Evolutionary conservation across 345 rosid genomes (phyloP).

Genomic region (Garcia nutans): DNA sequence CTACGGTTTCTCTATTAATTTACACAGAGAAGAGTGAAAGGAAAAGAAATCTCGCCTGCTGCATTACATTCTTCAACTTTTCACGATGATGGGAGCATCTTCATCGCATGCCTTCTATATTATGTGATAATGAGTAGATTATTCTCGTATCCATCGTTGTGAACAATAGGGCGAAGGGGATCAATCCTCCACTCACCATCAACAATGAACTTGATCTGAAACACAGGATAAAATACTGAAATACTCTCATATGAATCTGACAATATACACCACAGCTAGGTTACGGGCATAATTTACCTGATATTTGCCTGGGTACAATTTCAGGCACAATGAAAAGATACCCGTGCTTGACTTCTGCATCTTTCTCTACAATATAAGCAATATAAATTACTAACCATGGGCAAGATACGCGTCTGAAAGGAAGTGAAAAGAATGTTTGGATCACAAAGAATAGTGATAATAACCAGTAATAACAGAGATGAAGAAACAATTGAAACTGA

Average conservation of each 20-base stretch:
- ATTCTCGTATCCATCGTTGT: constrained; percentile 60
- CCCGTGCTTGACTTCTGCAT: constrained; percentile 78
- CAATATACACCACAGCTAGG: not conserved
- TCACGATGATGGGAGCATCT: not conserved
- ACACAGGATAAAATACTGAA: constrained; percentile 12
- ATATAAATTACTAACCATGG: not conserved
- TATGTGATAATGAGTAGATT: constrained; percentile 66
- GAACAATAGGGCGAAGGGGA: constrained; percentile 80
- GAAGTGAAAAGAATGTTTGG: too few relatives aligned
- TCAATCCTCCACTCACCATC: constrained; percentile 95
- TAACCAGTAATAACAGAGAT: too few relatives aligned
- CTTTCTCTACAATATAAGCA: constrained; percentile 56
- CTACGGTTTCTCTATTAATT: not conserved
- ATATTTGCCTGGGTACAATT: constrained; percentile 83
- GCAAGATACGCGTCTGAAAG: too few relatives aligned
- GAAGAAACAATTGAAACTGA: too few relatives aligned
- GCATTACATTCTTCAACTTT: not conserved
- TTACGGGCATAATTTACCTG: constrained; percentile 48
- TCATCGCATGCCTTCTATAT: constrained; percentile 8
- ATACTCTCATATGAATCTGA: constrained; percentile 2
- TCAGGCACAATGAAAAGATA: constrained; percentile 61
- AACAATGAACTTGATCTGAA: constrained; percentile 86
- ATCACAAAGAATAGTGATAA: too few relatives aligned
- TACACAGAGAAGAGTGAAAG: not conserved
- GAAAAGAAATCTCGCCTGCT: not conserved